Percentiles rank a stretch among this genome's conserved stretches.
Conservation (phyloP, 2,329 filamentous ascomycete genomes). For the Oidium heveae region DNA sequence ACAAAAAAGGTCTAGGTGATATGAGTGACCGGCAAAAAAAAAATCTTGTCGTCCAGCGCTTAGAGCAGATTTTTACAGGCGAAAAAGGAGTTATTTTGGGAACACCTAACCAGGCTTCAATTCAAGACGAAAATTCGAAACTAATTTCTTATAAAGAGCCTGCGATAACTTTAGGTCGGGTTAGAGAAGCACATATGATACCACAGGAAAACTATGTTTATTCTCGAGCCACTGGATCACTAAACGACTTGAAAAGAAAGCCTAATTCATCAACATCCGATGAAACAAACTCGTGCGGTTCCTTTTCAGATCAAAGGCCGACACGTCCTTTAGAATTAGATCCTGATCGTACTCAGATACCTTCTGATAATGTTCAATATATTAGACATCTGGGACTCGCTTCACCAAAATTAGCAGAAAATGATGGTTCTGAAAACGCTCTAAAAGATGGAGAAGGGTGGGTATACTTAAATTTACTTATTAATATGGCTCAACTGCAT, state of each 20-base stretch:
- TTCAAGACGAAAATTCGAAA: slow-evolving; percentile 25
- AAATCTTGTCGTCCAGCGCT: slow-evolving; percentile 46
- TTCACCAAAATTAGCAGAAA: slow-evolving; percentile 26
- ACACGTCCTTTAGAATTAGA: slow-evolving; percentile 56
- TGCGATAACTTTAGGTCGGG: slow-evolving; percentile 6
- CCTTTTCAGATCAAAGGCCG: slow-evolving; percentile 42
- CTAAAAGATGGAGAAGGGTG: slow-evolving; percentile 44
- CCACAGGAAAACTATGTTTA: neutral
- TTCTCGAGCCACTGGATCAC: neutral
- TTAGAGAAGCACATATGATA: slow-evolving; percentile 18
- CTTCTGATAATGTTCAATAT: slow-evolving; percentile 55
- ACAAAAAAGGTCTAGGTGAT: slow-evolving; percentile 24
- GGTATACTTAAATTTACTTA: slow-evolving; percentile 61
- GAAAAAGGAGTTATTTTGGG: slow-evolving; percentile 21
- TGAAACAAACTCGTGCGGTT: slow-evolving; percentile 3
- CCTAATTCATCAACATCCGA: slow-evolving; percentile 3
- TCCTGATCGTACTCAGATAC: slow-evolving; percentile 48
- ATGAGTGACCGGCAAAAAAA: slow-evolving; percentile 52
- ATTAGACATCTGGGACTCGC: slow-evolving; percentile 48
- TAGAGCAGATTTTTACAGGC: slow-evolving; percentile 66
- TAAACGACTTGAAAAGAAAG: neutral
- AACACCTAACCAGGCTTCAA: slow-evolving; percentile 8
- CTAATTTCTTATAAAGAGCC: neutral
- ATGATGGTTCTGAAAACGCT: slow-evolving; percentile 23
- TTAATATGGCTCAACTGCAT: slow-evolving; percentile 62